These are phyloP conservation scores for Ambrosia artemisiifolia DNA, from an alignment of 129 eudicot species.

Conservation along the genomic window DNA sequence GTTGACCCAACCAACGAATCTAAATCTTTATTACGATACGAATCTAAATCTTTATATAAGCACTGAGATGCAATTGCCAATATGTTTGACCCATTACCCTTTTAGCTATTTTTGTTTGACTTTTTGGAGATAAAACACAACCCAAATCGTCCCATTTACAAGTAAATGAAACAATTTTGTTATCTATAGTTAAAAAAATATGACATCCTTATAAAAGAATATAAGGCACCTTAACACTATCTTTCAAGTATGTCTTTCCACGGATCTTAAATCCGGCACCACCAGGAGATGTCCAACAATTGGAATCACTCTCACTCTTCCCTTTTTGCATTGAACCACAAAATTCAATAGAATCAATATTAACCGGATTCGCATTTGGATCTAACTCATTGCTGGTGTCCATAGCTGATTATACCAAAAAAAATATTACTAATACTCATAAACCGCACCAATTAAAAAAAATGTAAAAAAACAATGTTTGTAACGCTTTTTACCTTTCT, in stretches of 20 bases:
- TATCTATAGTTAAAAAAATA: neutral
- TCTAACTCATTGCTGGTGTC: slow-evolving; percentile 47
- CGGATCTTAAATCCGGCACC: slow-evolving; percentile 89
- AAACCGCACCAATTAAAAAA: neutral
- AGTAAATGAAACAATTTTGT: too few species aligned
- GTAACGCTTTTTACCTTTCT: slow-evolving; percentile 43
- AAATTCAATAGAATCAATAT: slow-evolving; percentile 53
- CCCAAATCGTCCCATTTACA: too few species aligned
- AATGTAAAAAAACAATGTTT: neutral
- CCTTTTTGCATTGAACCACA: slow-evolving; percentile 75
- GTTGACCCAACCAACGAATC: too few species aligned
- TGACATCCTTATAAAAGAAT: neutral
- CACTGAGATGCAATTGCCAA: too few species aligned
- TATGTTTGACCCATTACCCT: too few species aligned
- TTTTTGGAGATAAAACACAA: neutral
- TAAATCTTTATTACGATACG: too few species aligned
- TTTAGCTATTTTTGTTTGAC: too few species aligned
- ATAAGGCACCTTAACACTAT: slow-evolving; percentile 59
- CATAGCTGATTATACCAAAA: slow-evolving; percentile 35
- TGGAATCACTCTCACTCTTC: slow-evolving; percentile 56
- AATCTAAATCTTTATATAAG: too few species aligned
- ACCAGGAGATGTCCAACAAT: slow-evolving; percentile 92
- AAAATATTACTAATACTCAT: neutral
- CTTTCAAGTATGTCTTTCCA: slow-evolving; percentile 86
- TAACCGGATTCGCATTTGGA: slow-evolving; percentile 44